A percentile compares a stretch with the other conserved stretches of the same genome.
phyloP scores from a whole-genome alignment of 805 yeast genomes.

The Blastobotrys parvus region DNA sequence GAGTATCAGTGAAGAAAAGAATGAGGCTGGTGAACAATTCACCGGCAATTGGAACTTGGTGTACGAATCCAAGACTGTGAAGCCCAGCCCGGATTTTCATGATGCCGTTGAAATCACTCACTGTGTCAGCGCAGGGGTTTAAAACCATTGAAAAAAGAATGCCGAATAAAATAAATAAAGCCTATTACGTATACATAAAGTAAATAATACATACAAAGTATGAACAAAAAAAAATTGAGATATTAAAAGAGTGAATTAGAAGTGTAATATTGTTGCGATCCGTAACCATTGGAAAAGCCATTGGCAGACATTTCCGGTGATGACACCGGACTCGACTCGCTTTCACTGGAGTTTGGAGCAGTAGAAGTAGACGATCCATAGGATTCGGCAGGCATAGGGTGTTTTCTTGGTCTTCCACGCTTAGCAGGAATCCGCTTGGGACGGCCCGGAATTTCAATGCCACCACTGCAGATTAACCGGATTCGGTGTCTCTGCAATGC shows the following conservation, averaged over 20 bases:
- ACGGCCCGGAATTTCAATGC: slow-evolving; percentile 33
- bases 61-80: background rate
- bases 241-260: too few species aligned
- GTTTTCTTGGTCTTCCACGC: slow-evolving; percentile 31
- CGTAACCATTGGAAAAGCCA: background rate
- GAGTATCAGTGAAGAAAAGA: background rate
- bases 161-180: too few species aligned
- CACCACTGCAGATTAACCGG: slow-evolving; percentile 78
- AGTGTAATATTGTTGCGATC: too few species aligned
- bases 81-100: background rate
- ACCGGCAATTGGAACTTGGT: background rate
- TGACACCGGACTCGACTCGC: slow-evolving; percentile 11
- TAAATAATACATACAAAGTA: too few species aligned
- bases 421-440: slow-evolving; percentile 28
- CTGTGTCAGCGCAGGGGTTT: too few species aligned
- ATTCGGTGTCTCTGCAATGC: slow-evolving; percentile 75
- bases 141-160: too few species aligned
- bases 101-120: background rate
- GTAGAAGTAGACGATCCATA: background rate
- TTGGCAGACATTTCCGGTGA: slow-evolving; percentile 4
- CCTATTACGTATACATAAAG: too few species aligned
- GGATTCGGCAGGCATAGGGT: slow-evolving; percentile 4
- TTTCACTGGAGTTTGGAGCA: slow-evolving; percentile 4
- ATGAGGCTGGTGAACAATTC: background rate
- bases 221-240: too few species aligned